Base-by-base conservation (phyloP, 169 alveolate genomes). In the Plasmodium vinckei region DNA sequence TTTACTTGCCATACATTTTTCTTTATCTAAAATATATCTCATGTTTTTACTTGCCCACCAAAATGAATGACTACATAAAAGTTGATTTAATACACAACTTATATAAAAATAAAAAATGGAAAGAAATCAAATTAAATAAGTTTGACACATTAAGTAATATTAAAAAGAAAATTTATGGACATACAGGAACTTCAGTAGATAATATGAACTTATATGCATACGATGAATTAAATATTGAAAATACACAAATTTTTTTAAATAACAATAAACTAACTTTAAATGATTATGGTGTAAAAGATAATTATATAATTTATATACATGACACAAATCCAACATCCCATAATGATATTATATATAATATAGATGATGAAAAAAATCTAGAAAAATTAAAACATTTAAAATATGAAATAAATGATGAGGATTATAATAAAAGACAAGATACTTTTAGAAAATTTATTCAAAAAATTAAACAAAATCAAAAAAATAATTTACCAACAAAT, bases 331-430 rank as follows among this genome's bases (percentile, higher is more conserved):
- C 56, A 23, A 9, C 73, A 15, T 23, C 12, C 19, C 33, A 23
- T 23, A 57, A 33, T 47, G 75, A 64, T 9, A 42, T 59, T n/a
- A 61, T 75, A n/a, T 75, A 75, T 75, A 53, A 75, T 15, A 88
- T 89, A 5, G 77, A 89, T 42, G 87, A 60, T 61, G 61, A 46
- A 9, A 89, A 60, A 15, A 51, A 63, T 1, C 33, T 70, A 17
- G 77, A 84, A 63, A 89, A 88, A 19, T 49, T 60, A 27, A 51
- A 23, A n/a, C 92, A 89, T 42, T 51, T 89, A 72, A 93, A 92
- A 87, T 96, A 95, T 87, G 88, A 87, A 57, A 96, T 97, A 86
- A 92, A 96, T 9, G 98, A 97, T 25, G 98, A 97, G 63, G 97
- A 94, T 49, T 97, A 97, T 89, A 92, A 79, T 61, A 88, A 93